Evolutionary conservation across 805 yeast species (phyloP).

Genomic region (Metschnikowia noctiluminum): DNA sequence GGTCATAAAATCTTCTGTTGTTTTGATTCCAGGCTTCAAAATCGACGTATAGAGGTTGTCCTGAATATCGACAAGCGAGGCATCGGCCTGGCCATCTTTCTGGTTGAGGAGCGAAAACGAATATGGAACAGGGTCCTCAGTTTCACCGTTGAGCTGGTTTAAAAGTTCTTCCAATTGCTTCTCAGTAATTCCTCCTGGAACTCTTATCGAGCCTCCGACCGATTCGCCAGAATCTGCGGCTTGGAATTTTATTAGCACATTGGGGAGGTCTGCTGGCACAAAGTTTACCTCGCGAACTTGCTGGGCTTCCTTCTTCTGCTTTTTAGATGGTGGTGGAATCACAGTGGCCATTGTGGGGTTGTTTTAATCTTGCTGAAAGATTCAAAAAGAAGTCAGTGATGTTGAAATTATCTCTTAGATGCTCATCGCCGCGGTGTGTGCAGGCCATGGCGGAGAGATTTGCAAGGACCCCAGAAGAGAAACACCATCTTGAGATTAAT

Average conservation of each 20-base stretch:
- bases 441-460: conserved; percentile 3
- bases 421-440: conserved; percentile 16
- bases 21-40: conserved; percentile 78
- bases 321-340: conserved; percentile 90
- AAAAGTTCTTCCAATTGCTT: conserved; percentile 84
- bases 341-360: conserved; percentile 72
- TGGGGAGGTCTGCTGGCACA: conserved; percentile 76
- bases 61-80: conserved; percentile 62
- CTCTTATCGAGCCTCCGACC: conserved; percentile 80
- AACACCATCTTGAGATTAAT: not conserved
- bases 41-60: conserved; percentile 77
- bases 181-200: conserved; percentile 85
- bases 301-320: conserved; percentile 81
- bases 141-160: conserved; percentile 67
- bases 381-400: not conserved
- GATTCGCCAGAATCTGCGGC: conserved; percentile 91
- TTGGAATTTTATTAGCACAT: conserved; percentile 83
- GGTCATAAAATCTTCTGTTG: conserved; percentile 92
- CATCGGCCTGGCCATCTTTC: conserved; percentile 33
- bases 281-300: conserved; percentile 70
- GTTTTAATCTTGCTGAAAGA: too few relatives aligned
- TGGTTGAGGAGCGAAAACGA: conserved; percentile 64
- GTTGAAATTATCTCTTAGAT: conserved; percentile 3
- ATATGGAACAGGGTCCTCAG: conserved; percentile 87
- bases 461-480: not conserved